Evolutionary conservation across 169 alveolate genomes (phyloP).

Genomic region (Plasmodium gonderi): DNA sequence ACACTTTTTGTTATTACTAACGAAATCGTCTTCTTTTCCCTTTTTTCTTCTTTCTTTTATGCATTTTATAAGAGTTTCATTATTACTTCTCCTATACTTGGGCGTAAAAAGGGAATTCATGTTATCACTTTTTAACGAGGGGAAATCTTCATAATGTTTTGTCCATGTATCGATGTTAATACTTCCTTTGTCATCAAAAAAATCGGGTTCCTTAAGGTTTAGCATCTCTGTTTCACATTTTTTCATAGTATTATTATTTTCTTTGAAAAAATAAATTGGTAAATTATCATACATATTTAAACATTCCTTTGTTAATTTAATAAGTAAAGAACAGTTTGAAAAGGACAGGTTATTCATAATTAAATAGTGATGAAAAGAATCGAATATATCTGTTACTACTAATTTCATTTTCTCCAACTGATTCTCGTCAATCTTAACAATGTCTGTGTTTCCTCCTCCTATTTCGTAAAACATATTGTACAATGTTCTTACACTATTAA

Average conservation of each 20-base stretch:
- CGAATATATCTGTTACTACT: conserved; percentile 41
- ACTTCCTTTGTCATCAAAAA: not conserved
- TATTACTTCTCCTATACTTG: not conserved
- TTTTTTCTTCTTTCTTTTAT: conserved; percentile 20
- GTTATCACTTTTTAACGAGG: conserved; percentile 14
- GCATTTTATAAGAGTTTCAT: not conserved
- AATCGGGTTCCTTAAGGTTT: not conserved
- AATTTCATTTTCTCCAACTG: conserved; percentile 4
- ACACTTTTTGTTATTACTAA: not conserved
- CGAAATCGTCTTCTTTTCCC: not conserved
- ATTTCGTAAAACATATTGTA: conserved; percentile 8
- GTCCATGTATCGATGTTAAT: not conserved
- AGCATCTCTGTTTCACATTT: not conserved
- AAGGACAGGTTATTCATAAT: conserved; percentile 48
- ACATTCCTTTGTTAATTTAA: conserved; percentile 55
- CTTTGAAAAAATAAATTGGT: conserved; percentile 57
- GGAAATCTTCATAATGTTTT: conserved; percentile 11
- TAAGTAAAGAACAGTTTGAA: conserved; percentile 11
- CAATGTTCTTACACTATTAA: conserved; percentile 46
- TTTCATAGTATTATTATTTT: not conserved
- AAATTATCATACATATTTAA: conserved; percentile 64
- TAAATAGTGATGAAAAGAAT: conserved; percentile 37
- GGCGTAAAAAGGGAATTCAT: not conserved
- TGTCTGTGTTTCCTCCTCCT: not conserved
- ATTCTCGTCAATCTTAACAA: conserved; percentile 11